These are phyloP conservation scores for Suhomyces sp. DNA, from an alignment of 805 yeast genomes.

Conservation along the genomic window DNA sequence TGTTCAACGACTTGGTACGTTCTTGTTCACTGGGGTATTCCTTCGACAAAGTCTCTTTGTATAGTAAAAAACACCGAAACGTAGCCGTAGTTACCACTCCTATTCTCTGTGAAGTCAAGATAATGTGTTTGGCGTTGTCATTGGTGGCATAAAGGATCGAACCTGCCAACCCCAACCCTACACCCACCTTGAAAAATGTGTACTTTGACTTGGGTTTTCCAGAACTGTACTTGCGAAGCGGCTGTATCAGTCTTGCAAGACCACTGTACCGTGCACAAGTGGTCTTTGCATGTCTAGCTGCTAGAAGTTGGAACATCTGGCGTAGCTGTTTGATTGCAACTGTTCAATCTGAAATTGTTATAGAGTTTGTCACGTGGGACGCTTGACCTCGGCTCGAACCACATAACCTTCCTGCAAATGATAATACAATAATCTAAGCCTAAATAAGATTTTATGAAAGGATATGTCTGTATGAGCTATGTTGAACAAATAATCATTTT, in stretches of 20 bases:
- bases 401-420: no score
- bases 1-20: conserved; percentile 50
- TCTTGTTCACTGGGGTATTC: conserved; percentile 43
- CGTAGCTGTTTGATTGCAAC: neutral
- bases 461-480: no score
- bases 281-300: neutral
- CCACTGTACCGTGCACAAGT: neutral
- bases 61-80: conserved; percentile 65
- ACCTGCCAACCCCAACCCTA: conserved; percentile 28
- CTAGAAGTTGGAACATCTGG: neutral
- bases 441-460: no score
- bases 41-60: conserved; percentile 52
- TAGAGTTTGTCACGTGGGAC: neutral
- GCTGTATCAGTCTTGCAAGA: neutral
- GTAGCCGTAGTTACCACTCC: conserved; percentile 70
- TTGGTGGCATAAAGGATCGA: conserved; percentile 33
- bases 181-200: conserved; percentile 19
- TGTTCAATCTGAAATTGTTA: neutral
- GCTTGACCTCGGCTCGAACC: neutral
- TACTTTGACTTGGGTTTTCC: conserved; percentile 1
- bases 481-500: no score
- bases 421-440: no score
- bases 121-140: conserved; percentile 33
- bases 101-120: conserved; percentile 46
- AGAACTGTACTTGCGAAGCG: neutral